Evolutionary conservation across 768 basidiomycete genomes (phyloP).

Genomic region (Suillus paluster): DNA sequence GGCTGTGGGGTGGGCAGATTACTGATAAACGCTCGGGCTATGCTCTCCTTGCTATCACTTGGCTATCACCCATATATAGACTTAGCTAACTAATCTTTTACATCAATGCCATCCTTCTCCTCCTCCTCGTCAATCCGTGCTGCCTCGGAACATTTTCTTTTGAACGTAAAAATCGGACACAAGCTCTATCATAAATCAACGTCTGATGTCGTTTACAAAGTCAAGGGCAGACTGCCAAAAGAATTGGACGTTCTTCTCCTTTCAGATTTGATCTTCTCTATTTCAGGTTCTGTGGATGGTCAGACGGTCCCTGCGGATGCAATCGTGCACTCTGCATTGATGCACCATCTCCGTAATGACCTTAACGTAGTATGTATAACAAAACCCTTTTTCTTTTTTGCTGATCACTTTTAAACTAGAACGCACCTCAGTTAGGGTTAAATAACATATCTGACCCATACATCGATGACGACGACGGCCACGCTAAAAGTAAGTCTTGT

Average conservation of each 20-base stretch:
- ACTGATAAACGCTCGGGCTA: conserved; percentile 23
- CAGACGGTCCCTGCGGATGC: conserved; percentile 40
- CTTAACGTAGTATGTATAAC: conserved; percentile 48
- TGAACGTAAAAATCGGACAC: conserved; percentile 54
- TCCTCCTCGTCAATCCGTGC: conserved; percentile 43
- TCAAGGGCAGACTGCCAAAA: conserved; percentile 40
- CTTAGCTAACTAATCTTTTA: conserved; percentile 35
- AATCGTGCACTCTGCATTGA: conserved; percentile 55
- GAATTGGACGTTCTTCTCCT: conserved; percentile 54
- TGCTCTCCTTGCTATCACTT: neutral
- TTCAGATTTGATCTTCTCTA: conserved; percentile 53
- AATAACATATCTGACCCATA: conserved; percentile 58
- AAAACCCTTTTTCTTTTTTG: conserved; percentile 8
- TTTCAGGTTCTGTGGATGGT: conserved; percentile 59
- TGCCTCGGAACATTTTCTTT: conserved; percentile 44
- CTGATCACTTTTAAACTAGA: conserved; percentile 60
- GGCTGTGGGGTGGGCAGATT: conserved; percentile 30
- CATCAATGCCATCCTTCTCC: conserved; percentile 38
- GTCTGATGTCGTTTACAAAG: conserved; percentile 31
- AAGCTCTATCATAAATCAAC: conserved; percentile 40
- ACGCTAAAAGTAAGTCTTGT: conserved; percentile 43
- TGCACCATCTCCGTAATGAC: conserved; percentile 52
- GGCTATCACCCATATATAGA: conserved; percentile 6
- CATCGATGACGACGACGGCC: conserved; percentile 48
- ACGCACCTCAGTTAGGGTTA: conserved; percentile 60